Conservation (phyloP, 192 early-diverging fungal species). For the Thamnidium elegans region DNA sequence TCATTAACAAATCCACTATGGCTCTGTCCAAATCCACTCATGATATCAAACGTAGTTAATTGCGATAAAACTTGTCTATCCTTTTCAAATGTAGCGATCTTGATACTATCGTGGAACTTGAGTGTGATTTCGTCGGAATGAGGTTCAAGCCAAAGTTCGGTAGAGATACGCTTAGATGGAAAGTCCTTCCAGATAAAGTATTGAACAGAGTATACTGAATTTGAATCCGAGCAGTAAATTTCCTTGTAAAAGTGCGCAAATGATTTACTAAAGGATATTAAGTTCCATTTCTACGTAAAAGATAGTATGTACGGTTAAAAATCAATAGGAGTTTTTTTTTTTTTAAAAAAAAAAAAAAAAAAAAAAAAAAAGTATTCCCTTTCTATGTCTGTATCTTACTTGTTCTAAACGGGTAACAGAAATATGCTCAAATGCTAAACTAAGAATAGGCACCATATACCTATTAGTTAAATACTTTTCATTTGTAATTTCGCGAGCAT, state of each 20-base stretch:
- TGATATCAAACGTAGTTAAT: conserved; percentile 55
- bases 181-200: conserved; percentile 48
- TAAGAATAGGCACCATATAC: conserved; percentile 37
- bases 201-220: conserved; percentile 38
- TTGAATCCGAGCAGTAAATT: conserved; percentile 16
- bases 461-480: conserved; percentile 30
- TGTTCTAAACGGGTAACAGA: conserved; percentile 45
- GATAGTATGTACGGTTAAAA: too few species aligned
- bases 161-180: conserved; percentile 40
- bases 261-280: conserved; percentile 37
- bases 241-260: conserved; percentile 50
- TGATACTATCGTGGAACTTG: background rate
- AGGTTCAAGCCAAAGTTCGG: conserved; percentile 60
- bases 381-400: conserved; percentile 6
- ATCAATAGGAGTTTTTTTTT: too few species aligned
- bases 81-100: background rate
- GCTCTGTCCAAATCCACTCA: conserved; percentile 43
- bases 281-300: conserved; percentile 25
- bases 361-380: background rate
- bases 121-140: background rate
- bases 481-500: conserved; percentile 38
- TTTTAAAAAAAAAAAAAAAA: conserved; percentile 4
- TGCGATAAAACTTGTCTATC: conserved; percentile 47
- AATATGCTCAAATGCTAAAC: conserved; percentile 50
- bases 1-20: background rate